Evolutionary conservation across 2,329 filamentous ascomycete genomes (phyloP), one percentile per base, ranked within the genome.

Genomic region (Aspergillus latus): DNA sequence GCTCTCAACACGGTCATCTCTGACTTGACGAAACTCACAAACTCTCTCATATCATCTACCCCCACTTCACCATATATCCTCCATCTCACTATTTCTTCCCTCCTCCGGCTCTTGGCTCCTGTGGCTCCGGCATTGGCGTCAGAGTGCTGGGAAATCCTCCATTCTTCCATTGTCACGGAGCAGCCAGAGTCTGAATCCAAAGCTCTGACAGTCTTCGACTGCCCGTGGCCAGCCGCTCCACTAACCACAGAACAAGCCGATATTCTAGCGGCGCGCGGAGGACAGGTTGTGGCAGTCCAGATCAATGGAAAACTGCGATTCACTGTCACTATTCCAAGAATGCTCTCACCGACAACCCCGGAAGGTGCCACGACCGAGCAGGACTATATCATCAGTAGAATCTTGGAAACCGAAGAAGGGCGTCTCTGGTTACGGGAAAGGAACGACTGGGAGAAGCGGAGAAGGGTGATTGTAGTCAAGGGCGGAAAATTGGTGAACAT

Each of bases 1-100:
- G 82, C 88, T 0, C 80, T 96, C 52, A 96, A 96, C 74, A 95
- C 90, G 0, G 81, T 90, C 7, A 82, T 96, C 15, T 94, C 90
- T 1, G 88, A 93, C 66, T 79, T 96, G 11, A 96, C 91, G 82
- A 85, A 83, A 42, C 79, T 96, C 13, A 92, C 90, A 3, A 96
- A 96, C 70, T 73, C 78, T 0, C 75, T 92, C 11, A 71, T 80
- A 32, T 80, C 80, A 3, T 74, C 79, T 11, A 61, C 71, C 0
- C 58, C 72, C 2, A 73, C 73, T 2, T 75, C 76, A 5, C 76
- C 78, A 37, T 64, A 68, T 3, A 49, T 73, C 4, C 62, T 68
- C 32, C 76, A 76, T 48, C 63, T 65, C 67, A 89, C 62, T 76
- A 74, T 68, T 73, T 78, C 79, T 1, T 75, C 79, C 3, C 80